These are phyloP conservation scores for Mycena belliarum DNA, from an alignment of 768 basidiomycete genomes.

Conservation along the genomic window DNA sequence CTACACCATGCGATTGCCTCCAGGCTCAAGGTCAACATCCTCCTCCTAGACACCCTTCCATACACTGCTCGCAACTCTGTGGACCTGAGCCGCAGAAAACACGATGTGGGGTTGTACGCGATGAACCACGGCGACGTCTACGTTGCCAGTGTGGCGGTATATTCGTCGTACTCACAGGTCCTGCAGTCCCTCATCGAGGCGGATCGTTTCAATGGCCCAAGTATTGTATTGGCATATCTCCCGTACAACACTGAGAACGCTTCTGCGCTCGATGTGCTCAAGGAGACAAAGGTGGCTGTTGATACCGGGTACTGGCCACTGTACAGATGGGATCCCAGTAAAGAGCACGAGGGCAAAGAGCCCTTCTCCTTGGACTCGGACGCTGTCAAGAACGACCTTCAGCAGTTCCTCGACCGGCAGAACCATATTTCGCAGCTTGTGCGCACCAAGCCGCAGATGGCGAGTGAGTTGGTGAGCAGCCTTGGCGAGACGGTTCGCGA, in stretches of 20 bases:
- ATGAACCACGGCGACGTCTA: slow-evolving; percentile 98
- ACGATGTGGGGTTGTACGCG: slow-evolving; percentile 95
- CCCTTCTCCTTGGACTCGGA: slow-evolving; percentile 94
- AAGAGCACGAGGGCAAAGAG: slow-evolving; percentile 72
- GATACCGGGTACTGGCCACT: slow-evolving; percentile 98
- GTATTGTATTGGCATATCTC: slow-evolving; percentile 90
- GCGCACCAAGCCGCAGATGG: slow-evolving; percentile 76
- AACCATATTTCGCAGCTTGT: slow-evolving; percentile 96
- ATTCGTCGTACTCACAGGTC: slow-evolving; percentile 93
- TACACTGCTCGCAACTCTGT: slow-evolving; percentile 75
- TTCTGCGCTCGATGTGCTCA: slow-evolving; percentile 85
- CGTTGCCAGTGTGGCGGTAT: slow-evolving; percentile 93
- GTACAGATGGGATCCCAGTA: slow-evolving; percentile 95
- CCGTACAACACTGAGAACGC: slow-evolving; percentile 81
- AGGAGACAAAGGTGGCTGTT: slow-evolving; percentile 96
- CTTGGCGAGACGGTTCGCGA: slow-evolving; percentile 84
- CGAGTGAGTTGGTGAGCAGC: slow-evolving; percentile 79
- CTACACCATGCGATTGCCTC: slow-evolving; percentile 94
- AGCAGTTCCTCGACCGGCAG: slow-evolving; percentile 92
- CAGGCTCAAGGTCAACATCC: slow-evolving; percentile 88
- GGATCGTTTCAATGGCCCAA: slow-evolving; percentile 86
- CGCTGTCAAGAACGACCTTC: slow-evolving; percentile 89
- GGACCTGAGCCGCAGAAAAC: slow-evolving; percentile 81
- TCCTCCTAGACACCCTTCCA: slow-evolving; percentile 90
- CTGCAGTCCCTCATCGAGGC: slow-evolving; percentile 91